Evolutionary conservation across 164 flowering plant species (phyloP).

Genomic region (Cinnamomum chago): DNA sequence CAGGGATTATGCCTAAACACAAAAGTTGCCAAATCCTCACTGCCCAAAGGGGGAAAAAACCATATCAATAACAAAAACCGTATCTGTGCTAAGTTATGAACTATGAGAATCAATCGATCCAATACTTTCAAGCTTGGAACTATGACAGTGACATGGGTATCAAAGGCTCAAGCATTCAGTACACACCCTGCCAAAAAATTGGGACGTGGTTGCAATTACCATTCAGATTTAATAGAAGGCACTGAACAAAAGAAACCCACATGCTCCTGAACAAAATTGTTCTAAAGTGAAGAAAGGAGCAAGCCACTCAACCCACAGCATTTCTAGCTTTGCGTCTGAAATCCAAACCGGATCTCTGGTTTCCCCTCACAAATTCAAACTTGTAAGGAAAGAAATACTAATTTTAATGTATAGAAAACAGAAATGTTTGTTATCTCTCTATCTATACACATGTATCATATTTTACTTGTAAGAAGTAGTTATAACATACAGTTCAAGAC

Average conservation of each 20-base stretch:
- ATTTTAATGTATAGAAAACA: no score
- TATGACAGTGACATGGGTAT: neutral
- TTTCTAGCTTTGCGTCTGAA: neutral
- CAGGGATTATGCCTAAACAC: neutral
- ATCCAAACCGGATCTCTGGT: neutral
- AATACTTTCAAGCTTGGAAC: neutral
- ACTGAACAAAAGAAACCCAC: neutral
- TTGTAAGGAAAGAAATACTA: neutral
- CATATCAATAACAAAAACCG: no score
- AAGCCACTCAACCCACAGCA: neutral
- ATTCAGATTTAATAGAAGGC: neutral
- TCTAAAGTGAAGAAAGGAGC: neutral
- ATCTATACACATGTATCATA: no score
- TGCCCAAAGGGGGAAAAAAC: neutral
- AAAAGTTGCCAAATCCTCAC: conserved; percentile 1
- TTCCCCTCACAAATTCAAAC: neutral
- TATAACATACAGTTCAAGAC: conserved; percentile 1
- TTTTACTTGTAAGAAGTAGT: no score
- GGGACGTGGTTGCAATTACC: neutral
- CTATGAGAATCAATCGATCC: neutral
- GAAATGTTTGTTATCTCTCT: no score
- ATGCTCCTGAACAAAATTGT: neutral
- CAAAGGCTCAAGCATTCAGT: neutral
- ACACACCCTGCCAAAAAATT: neutral
- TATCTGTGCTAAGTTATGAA: neutral